Evolutionary conservation across 805 yeast species (phyloP).

Genomic region (Metschnikowia reukaufii): DNA sequence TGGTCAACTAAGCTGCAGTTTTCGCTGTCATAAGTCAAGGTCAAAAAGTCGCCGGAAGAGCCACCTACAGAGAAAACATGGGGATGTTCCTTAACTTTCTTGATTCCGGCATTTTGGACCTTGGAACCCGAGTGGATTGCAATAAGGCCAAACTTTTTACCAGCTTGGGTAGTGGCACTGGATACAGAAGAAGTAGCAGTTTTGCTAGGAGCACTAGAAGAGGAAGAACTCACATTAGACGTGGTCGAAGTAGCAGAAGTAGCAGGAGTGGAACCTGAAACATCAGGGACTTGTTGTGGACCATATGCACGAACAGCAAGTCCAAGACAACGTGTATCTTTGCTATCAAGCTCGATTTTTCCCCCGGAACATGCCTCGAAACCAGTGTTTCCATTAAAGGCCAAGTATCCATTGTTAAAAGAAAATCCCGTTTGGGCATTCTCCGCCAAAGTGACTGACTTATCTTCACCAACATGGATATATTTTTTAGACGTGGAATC

Average conservation of each 20-base stretch:
- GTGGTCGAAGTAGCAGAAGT: not conserved
- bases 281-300: conserved; percentile 3
- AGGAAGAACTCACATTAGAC: not conserved
- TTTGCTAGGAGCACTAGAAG: conserved; percentile 3
- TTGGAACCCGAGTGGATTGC: conserved; percentile 27
- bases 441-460: conserved; percentile 8
- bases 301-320: conserved; percentile 9
- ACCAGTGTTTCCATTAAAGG: conserved; percentile 4
- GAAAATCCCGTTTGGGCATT: conserved; percentile 15
- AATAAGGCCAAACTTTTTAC: conserved; percentile 20
- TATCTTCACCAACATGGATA: conserved; percentile 16
- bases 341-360: conserved; percentile 2
- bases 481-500: conserved; percentile 20
- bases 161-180: conserved; percentile 1
- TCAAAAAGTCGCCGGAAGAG: conserved; percentile 26
- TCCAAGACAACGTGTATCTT: conserved; percentile 5
- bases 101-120: conserved; percentile 28
- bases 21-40: conserved; percentile 26
- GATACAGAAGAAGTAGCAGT: conserved; percentile 6
- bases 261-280: conserved; percentile 1
- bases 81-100: conserved; percentile 30
- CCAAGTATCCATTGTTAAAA: conserved; percentile 13
- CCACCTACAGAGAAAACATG: conserved; percentile 39
- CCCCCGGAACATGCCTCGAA: conserved; percentile 6
- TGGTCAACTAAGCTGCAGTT: conserved; percentile 30